Evolutionary conservation across 2,329 filamentous ascomycete genomes (phyloP).

Genomic region (Colletotrichum chrysophilum): DNA sequence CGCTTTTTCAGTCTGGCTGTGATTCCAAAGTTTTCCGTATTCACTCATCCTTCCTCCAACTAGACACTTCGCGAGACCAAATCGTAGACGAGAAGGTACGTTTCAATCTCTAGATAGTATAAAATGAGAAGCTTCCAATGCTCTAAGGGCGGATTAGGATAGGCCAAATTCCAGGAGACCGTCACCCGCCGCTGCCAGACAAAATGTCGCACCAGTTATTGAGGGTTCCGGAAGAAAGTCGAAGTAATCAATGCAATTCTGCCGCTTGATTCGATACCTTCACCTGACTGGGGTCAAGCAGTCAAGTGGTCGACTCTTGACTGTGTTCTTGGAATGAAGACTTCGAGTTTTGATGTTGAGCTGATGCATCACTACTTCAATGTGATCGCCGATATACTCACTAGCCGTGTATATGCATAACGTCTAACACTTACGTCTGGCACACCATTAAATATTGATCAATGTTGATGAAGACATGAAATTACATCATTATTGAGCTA

Average conservation of each 20-base stretch:
- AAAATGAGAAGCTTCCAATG: neutral
- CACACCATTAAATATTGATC: too few species aligned
- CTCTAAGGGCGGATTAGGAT: neutral
- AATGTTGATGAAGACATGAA: too few species aligned
- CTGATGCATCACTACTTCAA: neutral
- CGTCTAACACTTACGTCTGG: too few species aligned
- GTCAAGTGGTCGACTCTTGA: accelerated
- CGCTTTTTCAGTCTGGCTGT: neutral
- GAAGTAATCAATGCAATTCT: neutral
- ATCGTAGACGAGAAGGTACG: neutral
- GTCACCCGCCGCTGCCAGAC: neutral
- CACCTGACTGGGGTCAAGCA: neutral
- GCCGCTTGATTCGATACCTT: too few species aligned
- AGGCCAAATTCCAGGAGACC: neutral
- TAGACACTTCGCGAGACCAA: neutral
- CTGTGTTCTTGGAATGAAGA: neutral
- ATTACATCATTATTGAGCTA: neutral
- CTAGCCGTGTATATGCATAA: neutral
- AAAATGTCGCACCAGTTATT: neutral
- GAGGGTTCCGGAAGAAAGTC: neutral
- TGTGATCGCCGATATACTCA: neutral
- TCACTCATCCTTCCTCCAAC: neutral
- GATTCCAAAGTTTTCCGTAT: neutral
- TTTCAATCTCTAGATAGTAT: neutral
- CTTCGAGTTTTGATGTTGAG: neutral